Conservation (phyloP, 2,329 filamentous ascomycete species). For the Penicillium sp. region DNA sequence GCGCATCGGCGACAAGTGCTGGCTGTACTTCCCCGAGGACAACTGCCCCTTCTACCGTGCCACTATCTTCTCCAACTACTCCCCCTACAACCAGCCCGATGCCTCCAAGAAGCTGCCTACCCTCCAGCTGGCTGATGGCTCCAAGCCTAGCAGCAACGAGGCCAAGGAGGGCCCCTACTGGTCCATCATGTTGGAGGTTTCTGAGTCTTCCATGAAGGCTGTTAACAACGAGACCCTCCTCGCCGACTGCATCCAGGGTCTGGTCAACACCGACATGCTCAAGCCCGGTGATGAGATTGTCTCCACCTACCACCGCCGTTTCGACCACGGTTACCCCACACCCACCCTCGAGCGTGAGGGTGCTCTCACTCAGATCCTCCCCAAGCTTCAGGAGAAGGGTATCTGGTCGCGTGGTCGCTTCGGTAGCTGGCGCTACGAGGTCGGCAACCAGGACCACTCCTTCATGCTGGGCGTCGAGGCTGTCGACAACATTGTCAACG, state of each 20-base stretch:
- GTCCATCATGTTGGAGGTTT: slow-evolving; percentile 99
- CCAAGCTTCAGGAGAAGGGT: slow-evolving; percentile 85
- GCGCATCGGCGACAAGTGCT: slow-evolving; percentile 99
- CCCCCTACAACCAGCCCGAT: slow-evolving; percentile 93
- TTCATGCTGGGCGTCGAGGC: slow-evolving; percentile 98
- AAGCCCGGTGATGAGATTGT: slow-evolving; percentile 90
- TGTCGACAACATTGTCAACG: slow-evolving; percentile 85
- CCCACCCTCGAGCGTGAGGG: slow-evolving; percentile 93
- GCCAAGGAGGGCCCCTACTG: slow-evolving; percentile 92
- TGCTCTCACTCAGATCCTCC: slow-evolving; percentile 87
- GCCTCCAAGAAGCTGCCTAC: slow-evolving; percentile 81
- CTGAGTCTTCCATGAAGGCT: slow-evolving; percentile 92
- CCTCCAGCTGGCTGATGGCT: slow-evolving; percentile 81
- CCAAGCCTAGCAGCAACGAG: slow-evolving; percentile 72
- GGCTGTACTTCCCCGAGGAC: slow-evolving; percentile 98
- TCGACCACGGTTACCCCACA: slow-evolving; percentile 98
- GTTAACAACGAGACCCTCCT: slow-evolving; percentile 84
- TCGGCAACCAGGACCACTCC: slow-evolving; percentile 94
- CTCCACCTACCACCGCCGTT: slow-evolving; percentile 95
- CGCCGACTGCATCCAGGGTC: slow-evolving; percentile 89
- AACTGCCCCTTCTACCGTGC: slow-evolving; percentile 99
- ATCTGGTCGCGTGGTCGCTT: slow-evolving; percentile 97
- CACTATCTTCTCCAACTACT: slow-evolving; percentile 99
- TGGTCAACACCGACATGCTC: slow-evolving; percentile 98
- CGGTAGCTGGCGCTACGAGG: slow-evolving; percentile 97